A percentile compares a stretch with the other conserved stretches of the same genome.
These are phyloP conservation scores for Albugo laibachii DNA, from an alignment of 352 stramenopile genomes.

Conservation along the genomic window DNA sequence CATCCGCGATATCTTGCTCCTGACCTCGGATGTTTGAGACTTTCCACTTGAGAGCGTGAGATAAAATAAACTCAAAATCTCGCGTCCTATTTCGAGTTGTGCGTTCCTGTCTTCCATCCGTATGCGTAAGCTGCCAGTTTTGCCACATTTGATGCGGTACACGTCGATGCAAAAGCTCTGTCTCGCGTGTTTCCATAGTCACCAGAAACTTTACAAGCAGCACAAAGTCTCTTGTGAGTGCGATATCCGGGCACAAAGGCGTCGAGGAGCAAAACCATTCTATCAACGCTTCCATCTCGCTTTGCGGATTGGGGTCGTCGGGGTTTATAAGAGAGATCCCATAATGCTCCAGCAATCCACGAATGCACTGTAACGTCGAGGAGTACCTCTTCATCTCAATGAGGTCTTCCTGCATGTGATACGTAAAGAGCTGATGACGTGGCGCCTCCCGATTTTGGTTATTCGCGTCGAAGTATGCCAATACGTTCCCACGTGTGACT, in stretches of 20 bases:
- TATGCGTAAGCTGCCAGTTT: slow-evolving; percentile 62
- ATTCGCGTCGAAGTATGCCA: slow-evolving; percentile 67
- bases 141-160: slow-evolving; percentile 60
- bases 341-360: slow-evolving; percentile 68
- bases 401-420: slow-evolving; percentile 79
- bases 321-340: slow-evolving; percentile 68
- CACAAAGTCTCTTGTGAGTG: slow-evolving; percentile 53
- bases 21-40: slow-evolving; percentile 73
- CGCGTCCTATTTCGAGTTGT: too few relatives aligned
- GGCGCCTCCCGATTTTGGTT: slow-evolving; percentile 12
- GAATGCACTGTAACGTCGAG: slow-evolving; percentile 73
- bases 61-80: slow-evolving; percentile 54
- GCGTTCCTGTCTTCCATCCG: too few relatives aligned
- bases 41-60: slow-evolving; percentile 79
- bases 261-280: slow-evolving; percentile 74
- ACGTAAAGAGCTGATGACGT: slow-evolving; percentile 49
- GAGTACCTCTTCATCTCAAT: slow-evolving; percentile 80
- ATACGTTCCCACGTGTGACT: slow-evolving; percentile 39
- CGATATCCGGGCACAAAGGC: slow-evolving; percentile 36
- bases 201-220: slow-evolving; percentile 74
- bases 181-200: slow-evolving; percentile 82
- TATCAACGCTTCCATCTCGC: slow-evolving; percentile 81
- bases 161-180: slow-evolving; percentile 71
- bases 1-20: slow-evolving; percentile 77
- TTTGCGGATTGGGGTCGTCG: slow-evolving; percentile 56